Conservation (phyloP, 2,329 filamentous ascomycete genomes). For the Colletotrichum endophyticum region DNA sequence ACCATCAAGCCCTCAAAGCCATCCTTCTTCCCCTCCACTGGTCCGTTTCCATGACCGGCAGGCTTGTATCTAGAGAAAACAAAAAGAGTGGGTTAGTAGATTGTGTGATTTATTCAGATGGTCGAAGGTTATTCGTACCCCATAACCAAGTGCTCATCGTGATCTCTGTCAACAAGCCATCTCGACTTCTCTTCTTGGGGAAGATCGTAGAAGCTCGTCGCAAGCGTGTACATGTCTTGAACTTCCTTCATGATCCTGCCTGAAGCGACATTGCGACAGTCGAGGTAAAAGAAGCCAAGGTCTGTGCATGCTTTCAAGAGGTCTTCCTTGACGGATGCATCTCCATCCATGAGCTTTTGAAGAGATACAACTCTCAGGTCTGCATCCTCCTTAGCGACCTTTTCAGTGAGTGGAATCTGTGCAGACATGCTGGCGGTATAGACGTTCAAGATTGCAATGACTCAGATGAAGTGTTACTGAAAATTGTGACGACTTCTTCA, state of each 20-base stretch:
- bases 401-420: not conserved
- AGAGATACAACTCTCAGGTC: not conserved
- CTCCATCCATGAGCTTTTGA: not conserved
- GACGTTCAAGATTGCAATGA: not conserved
- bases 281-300: not conserved
- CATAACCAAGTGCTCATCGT: conserved; percentile 1
- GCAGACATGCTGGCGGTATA: not conserved
- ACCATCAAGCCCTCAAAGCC: conserved; percentile 1
- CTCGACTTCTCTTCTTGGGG: not conserved
- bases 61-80: not conserved
- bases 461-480: not conserved
- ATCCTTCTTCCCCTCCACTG: not conserved
- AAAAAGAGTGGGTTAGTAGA: not conserved
- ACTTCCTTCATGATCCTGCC: not conserved
- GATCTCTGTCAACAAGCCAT: conserved; percentile 2
- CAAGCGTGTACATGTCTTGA: not conserved
- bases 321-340: not conserved
- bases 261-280: not conserved
- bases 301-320: conserved; percentile 1
- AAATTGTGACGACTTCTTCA: not conserved
- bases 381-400: not conserved
- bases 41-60: conserved; percentile 1
- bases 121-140: not conserved
- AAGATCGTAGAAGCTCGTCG: not conserved
- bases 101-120: not conserved